Evolutionary conservation across 345 rosid genomes (phyloP).

Genomic region (Viola odorata): DNA sequence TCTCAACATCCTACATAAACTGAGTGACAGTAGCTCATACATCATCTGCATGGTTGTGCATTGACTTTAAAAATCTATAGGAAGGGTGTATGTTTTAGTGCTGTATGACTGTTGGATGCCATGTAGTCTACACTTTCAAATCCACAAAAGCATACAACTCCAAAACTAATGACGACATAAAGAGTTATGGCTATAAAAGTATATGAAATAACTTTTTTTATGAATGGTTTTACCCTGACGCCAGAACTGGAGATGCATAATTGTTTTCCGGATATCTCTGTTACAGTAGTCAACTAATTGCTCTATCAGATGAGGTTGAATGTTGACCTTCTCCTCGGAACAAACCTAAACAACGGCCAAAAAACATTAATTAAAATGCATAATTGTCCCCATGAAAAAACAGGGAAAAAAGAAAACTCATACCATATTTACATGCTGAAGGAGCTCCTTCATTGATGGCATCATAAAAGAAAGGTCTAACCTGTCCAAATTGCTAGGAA

Average conservation of each 20-base stretch:
- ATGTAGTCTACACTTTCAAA: too few species aligned
- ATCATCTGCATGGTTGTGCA: too few species aligned
- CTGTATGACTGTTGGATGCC: too few species aligned
- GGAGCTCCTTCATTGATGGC: slow-evolving; percentile 58
- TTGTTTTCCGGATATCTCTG: slow-evolving; percentile 74
- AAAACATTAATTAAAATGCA: background rate
- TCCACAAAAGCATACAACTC: too few species aligned
- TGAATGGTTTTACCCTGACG: slow-evolving; percentile 52
- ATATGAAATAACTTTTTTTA: too few species aligned
- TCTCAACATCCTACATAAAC: too few species aligned
- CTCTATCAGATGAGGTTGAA: slow-evolving; percentile 51
- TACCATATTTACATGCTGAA: slow-evolving; percentile 50
- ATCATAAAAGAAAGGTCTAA: slow-evolving; percentile 47
- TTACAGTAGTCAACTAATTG: slow-evolving; percentile 43
- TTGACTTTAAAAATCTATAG: too few species aligned
- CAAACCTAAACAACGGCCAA: slow-evolving; percentile 48
- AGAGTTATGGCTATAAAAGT: too few species aligned
- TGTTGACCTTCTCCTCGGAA: slow-evolving; percentile 51
- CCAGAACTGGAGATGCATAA: slow-evolving; percentile 88
- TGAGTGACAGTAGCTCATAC: too few species aligned
- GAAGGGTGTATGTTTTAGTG: too few species aligned
- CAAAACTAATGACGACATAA: too few species aligned
- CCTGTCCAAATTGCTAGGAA: slow-evolving; percentile 70
- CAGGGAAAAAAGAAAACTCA: slow-evolving; percentile 11
- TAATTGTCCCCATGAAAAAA: background rate